phyloP scores from a whole-genome alignment of 345 rosid genomes.

The Salix dunnii region DNA sequence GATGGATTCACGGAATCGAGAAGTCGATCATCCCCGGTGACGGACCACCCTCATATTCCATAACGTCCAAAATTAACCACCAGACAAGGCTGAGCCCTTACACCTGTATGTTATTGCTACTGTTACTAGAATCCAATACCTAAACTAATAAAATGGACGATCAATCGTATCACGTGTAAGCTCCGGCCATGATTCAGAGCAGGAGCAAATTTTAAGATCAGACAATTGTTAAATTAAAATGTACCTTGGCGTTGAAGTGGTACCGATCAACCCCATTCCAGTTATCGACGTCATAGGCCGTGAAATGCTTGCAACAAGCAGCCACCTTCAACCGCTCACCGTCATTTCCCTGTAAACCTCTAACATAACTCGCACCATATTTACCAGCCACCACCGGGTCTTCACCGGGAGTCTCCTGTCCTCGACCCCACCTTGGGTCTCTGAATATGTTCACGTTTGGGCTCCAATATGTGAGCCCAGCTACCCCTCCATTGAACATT shows the following conservation, averaged over 20 bases:
- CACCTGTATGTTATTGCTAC: background rate
- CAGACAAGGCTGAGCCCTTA: background rate
- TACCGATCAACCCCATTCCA: constrained; percentile 39
- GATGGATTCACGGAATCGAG: background rate
- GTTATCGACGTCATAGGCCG: constrained; percentile 35
- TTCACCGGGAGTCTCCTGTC: constrained; percentile 34
- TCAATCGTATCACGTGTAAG: background rate
- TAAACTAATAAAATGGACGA: background rate
- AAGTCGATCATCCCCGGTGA: background rate
- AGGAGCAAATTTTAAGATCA: background rate
- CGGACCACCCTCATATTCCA: background rate
- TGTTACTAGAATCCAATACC: background rate
- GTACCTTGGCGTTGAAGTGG: constrained; percentile 33
- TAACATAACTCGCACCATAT: constrained; percentile 24
- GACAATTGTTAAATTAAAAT: background rate
- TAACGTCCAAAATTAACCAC: too few species aligned
- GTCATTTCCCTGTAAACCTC: constrained; percentile 24
- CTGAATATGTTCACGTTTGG: constrained; percentile 27
- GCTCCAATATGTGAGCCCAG: constrained; percentile 29
- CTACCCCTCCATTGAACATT: constrained; percentile 30
- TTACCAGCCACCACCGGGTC: constrained; percentile 18
- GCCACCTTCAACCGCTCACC: constrained; percentile 34
- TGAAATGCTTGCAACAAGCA: constrained; percentile 34
- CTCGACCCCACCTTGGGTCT: constrained; percentile 33
- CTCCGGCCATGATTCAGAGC: background rate